Evolutionary conservation across 352 stramenopile species (phyloP).

Genomic region (Pythium plurisporium): DNA sequence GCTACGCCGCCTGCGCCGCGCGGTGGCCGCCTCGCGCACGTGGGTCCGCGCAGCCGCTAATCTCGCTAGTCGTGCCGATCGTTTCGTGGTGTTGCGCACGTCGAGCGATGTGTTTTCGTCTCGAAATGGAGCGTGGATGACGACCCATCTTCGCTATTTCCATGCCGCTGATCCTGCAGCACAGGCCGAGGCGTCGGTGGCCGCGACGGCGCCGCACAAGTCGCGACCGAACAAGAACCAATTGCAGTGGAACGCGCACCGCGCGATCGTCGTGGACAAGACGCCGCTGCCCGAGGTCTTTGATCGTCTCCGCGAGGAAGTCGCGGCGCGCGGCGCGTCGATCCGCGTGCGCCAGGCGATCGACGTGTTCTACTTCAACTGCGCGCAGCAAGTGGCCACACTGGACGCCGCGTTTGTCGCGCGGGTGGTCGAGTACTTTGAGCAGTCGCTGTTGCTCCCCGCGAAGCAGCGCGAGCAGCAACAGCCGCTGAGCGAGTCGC

Average conservation of each 20-base stretch:
- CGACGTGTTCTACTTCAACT: slow-evolving; percentile 77
- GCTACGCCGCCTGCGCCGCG: slow-evolving; percentile 9
- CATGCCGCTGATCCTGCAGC: background rate
- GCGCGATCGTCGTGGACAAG: slow-evolving; percentile 39
- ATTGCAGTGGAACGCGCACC: slow-evolving; percentile 40
- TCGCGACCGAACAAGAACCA: slow-evolving; percentile 3
- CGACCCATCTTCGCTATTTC: background rate
- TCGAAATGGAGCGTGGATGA: background rate
- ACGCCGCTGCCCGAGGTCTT: slow-evolving; percentile 51
- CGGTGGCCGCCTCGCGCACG: background rate
- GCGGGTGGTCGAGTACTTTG: slow-evolving; percentile 49
- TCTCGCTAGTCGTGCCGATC: background rate
- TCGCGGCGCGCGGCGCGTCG: slow-evolving; percentile 31
- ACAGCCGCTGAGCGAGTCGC: slow-evolving; percentile 41
- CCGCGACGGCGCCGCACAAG: background rate
- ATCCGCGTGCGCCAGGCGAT: slow-evolving; percentile 40
- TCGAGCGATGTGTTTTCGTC: background rate
- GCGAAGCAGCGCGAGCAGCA: slow-evolving; percentile 21
- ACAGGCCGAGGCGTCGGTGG: background rate
- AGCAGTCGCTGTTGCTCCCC: slow-evolving; percentile 34
- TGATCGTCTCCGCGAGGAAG: slow-evolving; percentile 36
- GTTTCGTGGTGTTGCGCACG: background rate
- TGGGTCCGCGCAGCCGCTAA: no score
- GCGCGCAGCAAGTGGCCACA: slow-evolving; percentile 37
- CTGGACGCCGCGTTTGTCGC: slow-evolving; percentile 26